Conservation (phyloP, 495 filamentous ascomycete species). For the Aspergillus diversus region DNA sequence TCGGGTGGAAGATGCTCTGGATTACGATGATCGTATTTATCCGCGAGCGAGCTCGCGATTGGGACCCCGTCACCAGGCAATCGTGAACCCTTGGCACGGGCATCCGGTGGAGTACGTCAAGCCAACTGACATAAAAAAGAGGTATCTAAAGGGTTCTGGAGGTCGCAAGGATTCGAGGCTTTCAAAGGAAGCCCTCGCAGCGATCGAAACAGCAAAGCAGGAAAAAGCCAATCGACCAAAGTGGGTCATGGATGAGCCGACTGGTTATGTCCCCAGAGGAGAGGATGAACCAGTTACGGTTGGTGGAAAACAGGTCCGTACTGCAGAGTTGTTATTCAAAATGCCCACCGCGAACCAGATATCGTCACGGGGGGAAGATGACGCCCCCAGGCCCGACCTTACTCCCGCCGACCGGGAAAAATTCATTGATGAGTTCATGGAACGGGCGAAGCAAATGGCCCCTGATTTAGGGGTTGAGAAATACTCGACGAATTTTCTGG, state of each 20-base stretch:
- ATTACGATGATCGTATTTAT: slow-evolving; percentile 98
- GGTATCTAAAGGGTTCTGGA: slow-evolving; percentile 60
- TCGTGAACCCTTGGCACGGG: slow-evolving; percentile 81
- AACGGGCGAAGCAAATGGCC: slow-evolving; percentile 62
- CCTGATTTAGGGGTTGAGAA: slow-evolving; percentile 65
- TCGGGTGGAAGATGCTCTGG: slow-evolving; percentile 91
- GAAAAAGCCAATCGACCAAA: slow-evolving; percentile 80
- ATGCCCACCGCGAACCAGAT: slow-evolving; percentile 54
- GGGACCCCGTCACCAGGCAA: slow-evolving; percentile 90
- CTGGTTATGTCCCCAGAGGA: slow-evolving; percentile 81
- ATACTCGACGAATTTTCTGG: slow-evolving; percentile 82
- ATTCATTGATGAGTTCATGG: slow-evolving; percentile 75
- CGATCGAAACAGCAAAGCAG: slow-evolving; percentile 76
- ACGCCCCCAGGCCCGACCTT: slow-evolving; percentile 43
- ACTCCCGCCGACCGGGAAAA: slow-evolving; percentile 50
- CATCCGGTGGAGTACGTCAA: slow-evolving; percentile 87
- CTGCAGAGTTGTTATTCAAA: slow-evolving; percentile 57
- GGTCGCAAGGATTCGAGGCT: slow-evolving; percentile 72
- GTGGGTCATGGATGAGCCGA: slow-evolving; percentile 90
- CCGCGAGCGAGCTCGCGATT: slow-evolving; percentile 92
- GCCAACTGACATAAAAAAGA: slow-evolving; percentile 81
- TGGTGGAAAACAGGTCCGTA: slow-evolving; percentile 55
- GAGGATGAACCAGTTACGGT: slow-evolving; percentile 64
- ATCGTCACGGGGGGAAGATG: slow-evolving; percentile 51
- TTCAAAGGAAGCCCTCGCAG: slow-evolving; percentile 77